Evolutionary conservation across 2,329 filamentous ascomycete species (phyloP).

Genomic region (Fusarium foetens): DNA sequence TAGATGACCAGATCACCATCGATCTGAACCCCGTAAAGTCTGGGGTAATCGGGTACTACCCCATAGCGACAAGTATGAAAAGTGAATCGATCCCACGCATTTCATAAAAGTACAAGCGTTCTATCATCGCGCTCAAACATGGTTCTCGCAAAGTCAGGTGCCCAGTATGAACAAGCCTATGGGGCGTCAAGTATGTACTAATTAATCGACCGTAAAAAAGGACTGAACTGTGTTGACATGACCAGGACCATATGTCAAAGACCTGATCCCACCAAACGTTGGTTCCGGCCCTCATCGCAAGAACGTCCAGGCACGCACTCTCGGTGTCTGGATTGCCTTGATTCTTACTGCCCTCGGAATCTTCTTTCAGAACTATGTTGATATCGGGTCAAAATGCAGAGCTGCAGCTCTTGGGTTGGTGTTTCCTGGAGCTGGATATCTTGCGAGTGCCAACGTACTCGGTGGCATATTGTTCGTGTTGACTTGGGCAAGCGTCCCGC

Average conservation of each 20-base stretch:
- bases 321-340: accelerated
- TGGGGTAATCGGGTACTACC: too few relatives aligned
- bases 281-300: not conserved
- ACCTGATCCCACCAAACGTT: not conserved
- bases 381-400: accelerated
- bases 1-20: too few relatives aligned
- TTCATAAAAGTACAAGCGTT: too few relatives aligned
- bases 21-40: too few relatives aligned
- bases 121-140: too few relatives aligned
- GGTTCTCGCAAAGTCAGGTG: too few relatives aligned
- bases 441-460: not conserved
- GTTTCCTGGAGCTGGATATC: not conserved
- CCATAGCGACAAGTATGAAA: too few relatives aligned
- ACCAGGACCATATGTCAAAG: not conserved
- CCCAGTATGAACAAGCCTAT: not conserved
- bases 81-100: too few relatives aligned
- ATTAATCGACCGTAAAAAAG: too few relatives aligned
- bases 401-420: not conserved
- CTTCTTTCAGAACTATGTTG: accelerated
- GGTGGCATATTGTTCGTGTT: not conserved
- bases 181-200: accelerated
- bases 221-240: too few relatives aligned
- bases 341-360: accelerated
- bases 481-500: not conserved
- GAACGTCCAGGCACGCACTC: not conserved